phyloP scores from a whole-genome alignment of 352 stramenopile genomes.

The Phytophthora lateralis region DNA sequence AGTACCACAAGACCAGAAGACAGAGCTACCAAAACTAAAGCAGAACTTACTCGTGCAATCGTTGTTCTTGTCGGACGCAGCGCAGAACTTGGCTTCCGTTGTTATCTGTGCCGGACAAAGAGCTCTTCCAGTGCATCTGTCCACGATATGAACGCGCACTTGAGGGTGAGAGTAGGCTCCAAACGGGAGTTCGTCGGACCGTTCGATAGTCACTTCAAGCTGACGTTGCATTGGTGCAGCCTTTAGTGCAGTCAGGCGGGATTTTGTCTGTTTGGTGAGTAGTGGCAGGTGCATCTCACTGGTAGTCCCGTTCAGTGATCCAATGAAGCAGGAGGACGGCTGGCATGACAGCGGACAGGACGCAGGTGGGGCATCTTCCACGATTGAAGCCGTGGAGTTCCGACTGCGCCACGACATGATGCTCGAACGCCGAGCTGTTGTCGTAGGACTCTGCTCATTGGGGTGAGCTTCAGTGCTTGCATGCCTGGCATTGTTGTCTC shows the following conservation, averaged over 20 bases:
- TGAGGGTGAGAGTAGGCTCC: constrained; percentile 46
- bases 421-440: constrained; percentile 19
- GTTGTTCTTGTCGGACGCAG: constrained; percentile 6
- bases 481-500: constrained; percentile 7
- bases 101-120: constrained; percentile 37
- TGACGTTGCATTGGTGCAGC: constrained; percentile 18
- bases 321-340: constrained; percentile 30
- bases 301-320: constrained; percentile 34
- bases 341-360: constrained; percentile 29
- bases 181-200: constrained; percentile 63
- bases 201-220: constrained; percentile 45
- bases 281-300: constrained; percentile 33
- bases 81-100: constrained; percentile 21
- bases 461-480: not conserved
- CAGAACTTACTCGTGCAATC: constrained; percentile 25
- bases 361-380: constrained; percentile 19
- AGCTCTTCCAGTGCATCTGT: constrained; percentile 55
- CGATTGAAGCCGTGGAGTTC: constrained; percentile 20
- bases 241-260: constrained; percentile 29
- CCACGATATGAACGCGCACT: constrained; percentile 53
- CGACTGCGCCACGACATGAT: constrained; percentile 30
- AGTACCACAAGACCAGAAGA: not conserved
- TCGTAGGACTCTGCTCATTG: constrained; percentile 11
- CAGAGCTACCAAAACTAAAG: not conserved
- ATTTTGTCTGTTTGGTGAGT: constrained; percentile 24